Evolutionary conservation across 202 grass and related monocot genomes (phyloP).

Genomic region (Panicum virgatum): DNA sequence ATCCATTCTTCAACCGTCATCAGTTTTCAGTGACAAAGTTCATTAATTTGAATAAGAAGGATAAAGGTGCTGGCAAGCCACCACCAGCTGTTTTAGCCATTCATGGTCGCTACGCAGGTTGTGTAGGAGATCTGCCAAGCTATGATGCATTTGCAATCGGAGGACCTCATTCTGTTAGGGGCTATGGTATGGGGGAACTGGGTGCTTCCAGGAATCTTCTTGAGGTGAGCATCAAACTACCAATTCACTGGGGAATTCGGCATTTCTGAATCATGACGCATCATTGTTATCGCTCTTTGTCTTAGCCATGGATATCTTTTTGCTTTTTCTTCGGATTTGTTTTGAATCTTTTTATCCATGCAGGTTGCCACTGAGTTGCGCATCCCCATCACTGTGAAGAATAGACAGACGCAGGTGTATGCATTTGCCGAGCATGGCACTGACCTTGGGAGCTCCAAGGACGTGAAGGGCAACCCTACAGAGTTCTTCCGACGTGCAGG

Average conservation of each 20-base stretch:
- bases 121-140: conserved; percentile 88
- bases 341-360: not conserved
- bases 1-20: conserved; percentile 89
- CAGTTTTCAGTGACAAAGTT: conserved; percentile 82
- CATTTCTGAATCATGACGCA: not conserved
- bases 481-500: conserved; percentile 82
- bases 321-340: not conserved
- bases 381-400: conserved; percentile 58
- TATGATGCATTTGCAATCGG: conserved; percentile 96
- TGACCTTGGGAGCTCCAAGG: conserved; percentile 90
- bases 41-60: conserved; percentile 74
- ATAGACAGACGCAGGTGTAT: conserved; percentile 66
- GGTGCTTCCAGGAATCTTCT: conserved; percentile 94
- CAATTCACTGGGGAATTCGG: not conserved
- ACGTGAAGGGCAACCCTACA: conserved; percentile 95
- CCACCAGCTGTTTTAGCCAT: conserved; percentile 82
- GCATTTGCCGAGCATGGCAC: conserved; percentile 86
- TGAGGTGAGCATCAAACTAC: conserved; percentile 55
- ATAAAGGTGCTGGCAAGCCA: conserved; percentile 73
- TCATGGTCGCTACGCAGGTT: conserved; percentile 85
- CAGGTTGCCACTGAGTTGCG: conserved; percentile 78
- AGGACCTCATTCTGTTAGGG: conserved; percentile 88
- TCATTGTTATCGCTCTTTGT: not conserved
- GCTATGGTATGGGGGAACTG: conserved; percentile 85
- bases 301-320: not conserved